phyloP scores from a whole-genome alignment of 345 rosid species.

The Gossypioides kirkii region DNA sequence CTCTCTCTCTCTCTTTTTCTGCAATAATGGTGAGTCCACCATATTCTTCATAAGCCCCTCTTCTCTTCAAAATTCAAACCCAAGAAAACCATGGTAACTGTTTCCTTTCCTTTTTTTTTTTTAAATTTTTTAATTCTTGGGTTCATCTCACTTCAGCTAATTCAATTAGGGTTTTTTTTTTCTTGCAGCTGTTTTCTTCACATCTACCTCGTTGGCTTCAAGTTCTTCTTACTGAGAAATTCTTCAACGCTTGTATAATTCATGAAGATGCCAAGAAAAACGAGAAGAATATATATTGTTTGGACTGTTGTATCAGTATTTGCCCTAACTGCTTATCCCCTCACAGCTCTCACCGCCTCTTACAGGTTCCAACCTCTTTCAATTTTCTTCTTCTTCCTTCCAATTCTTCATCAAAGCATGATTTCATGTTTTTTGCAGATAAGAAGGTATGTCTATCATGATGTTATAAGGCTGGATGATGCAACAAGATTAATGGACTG shows the following conservation, averaged over 20 bases:
- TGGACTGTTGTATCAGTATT: conserved; percentile 71
- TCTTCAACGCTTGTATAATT: conserved; percentile 68
- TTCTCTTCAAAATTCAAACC: conserved; percentile 18
- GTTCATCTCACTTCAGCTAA: background rate
- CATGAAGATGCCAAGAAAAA: conserved; percentile 70
- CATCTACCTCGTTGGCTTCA: conserved; percentile 50
- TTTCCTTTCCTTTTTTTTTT: background rate
- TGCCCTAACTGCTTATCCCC: conserved; percentile 82
- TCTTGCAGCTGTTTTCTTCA: conserved; percentile 28
- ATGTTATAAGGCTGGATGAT: conserved; percentile 67
- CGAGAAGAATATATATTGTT: conserved; percentile 73
- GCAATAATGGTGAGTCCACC: conserved; percentile 24
- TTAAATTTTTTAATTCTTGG: background rate
- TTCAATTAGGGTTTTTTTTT: background rate
- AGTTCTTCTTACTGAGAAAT: conserved; percentile 60
- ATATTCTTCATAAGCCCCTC: conserved; percentile 16
- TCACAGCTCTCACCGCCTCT: conserved; percentile 70
- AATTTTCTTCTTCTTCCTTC: background rate
- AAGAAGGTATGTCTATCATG: conserved; percentile 86
- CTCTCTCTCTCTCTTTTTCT: conserved; percentile 25
- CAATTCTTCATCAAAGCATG: background rate
- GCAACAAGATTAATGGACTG: conserved; percentile 72
- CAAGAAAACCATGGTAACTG: conserved; percentile 33
- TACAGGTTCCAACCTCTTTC: conserved; percentile 43
- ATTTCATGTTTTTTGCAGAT: conserved; percentile 39